A percentile compares a stretch with the other conserved stretches of the same genome.
Evolutionary conservation across 169 alveolate species (phyloP).

Genomic region (Blepharisma undulans): DNA sequence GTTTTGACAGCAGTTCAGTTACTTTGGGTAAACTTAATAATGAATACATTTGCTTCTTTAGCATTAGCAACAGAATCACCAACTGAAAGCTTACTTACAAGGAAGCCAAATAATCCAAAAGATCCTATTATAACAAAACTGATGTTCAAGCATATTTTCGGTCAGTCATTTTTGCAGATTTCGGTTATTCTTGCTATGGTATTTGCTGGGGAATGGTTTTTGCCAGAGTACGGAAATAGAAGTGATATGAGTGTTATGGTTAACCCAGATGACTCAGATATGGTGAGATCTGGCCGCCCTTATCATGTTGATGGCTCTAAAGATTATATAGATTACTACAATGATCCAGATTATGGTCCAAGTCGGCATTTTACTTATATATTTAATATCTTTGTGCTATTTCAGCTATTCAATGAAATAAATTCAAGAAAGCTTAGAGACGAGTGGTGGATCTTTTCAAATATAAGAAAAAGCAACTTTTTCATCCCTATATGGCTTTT

Average conservation of each 20-base stretch:
- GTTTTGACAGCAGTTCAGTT: slow-evolving; percentile 81
- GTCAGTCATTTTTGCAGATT: slow-evolving; percentile 69
- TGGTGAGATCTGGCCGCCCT: slow-evolving; percentile 25
- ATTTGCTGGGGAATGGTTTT: slow-evolving; percentile 81
- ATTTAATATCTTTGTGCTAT: slow-evolving; percentile 89
- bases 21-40: slow-evolving; percentile 89
- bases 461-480: slow-evolving; percentile 62
- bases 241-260: background rate
- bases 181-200: slow-evolving; percentile 64
- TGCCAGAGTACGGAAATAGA: slow-evolving; percentile 67
- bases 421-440: slow-evolving; percentile 88
- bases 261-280: background rate
- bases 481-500: slow-evolving; percentile 54
- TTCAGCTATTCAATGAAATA: slow-evolving; percentile 87
- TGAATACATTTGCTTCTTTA: slow-evolving; percentile 91
- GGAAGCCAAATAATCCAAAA: slow-evolving; percentile 88
- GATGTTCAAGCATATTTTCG: slow-evolving; percentile 71
- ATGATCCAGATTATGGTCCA: slow-evolving; percentile 63
- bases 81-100: slow-evolving; percentile 76
- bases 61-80: slow-evolving; percentile 95
- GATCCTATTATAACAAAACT: slow-evolving; percentile 81
- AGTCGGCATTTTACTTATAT: slow-evolving; percentile 87
- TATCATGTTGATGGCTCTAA: slow-evolving; percentile 25
- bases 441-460: slow-evolving; percentile 81
- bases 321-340: slow-evolving; percentile 35